Base-by-base conservation (phyloP, 2,329 filamentous ascomycete species). In the Rugonectria rugulosa region DNA sequence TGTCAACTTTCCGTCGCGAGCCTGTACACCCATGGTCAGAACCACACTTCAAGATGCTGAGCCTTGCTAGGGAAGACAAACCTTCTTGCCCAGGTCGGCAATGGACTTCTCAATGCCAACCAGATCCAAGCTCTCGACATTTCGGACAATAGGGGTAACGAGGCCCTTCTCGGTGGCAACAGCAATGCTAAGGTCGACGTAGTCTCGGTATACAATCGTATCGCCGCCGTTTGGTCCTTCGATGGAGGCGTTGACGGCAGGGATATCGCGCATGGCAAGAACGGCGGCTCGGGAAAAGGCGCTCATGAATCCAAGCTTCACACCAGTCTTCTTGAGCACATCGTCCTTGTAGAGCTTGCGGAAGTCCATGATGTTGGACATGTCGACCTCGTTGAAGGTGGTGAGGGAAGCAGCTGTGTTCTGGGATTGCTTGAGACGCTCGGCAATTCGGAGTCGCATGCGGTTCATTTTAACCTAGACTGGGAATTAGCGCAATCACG, bases 271-370 rank as follows among this genome's bases (percentile, higher is more conserved):
- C 91, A 97, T 96, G 55, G 95, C 95, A 57, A 98, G 81, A 38
- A 96, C 87, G 67, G 87, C 91, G 42, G 95, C 95, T 62, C 90
- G 90, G 4, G 94, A 91, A 78, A 99, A 99, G 52, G 94, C 94
- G 74, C 92, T 95, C 94, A 99, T 98, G 81, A 98, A 99, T n/a
- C 95, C 95, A 49, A 99, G 88, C 82, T 98, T 99, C 55, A 98
- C 90, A 38, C 93, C 94, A 9, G 91, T 95, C 82, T 94, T 96
- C 84, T 98, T 97, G 54, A 98, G 81, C 19, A 97, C 81, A 56
- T 97, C 93, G 57, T 98, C 94, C 82, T 98, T 98, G 85, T 98
- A 98, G 41, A 92, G 82, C 77, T 96, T 97, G 67, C 95, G 90
- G 81, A 99, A 94, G 61, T 97, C 92, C 89, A 98, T 97, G 44